Base-by-base conservation (phyloP, 2,329 filamentous ascomycete species). In the Fusarium pseudograminearum region DNA sequence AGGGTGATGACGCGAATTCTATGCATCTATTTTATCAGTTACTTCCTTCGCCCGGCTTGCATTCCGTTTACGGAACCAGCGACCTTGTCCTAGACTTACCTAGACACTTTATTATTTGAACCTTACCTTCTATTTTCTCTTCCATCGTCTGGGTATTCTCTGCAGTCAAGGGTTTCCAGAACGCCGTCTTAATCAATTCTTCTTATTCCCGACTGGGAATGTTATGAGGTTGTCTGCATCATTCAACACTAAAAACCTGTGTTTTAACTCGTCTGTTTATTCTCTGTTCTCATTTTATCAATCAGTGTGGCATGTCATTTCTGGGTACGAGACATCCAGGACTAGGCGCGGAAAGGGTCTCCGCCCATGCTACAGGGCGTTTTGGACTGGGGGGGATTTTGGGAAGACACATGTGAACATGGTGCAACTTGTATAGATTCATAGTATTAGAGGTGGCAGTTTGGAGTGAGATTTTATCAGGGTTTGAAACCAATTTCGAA, bases 381-480 rank as follows among this genome's bases (percentile, higher is more conserved):
- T 74, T 54, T 72, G 65, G 73, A 62, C 63, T 65, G 69, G 73
- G 66, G 71, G 64, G 71, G 64, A 47, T 50, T 74, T 74, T 73
- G 63, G 73, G 73, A 74, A 74, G 73, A 75, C 67, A 74, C 60
- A 74, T 74, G 73, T 74, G 73, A 73, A 66, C 65, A 74, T 59
- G 73, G 73, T 74, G 73, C 71, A 62, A 68, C 61, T 75, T 74
- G 73, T 74, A 74, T 74, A 74, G 73, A 74, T 75, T 74, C 67
- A 51, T 74, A 74, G 73, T 70, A 65, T 73, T 74, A 74, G 73
- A 74, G 73, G 69, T 70, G 73, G 72, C 57, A 74, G 69, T 70
- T 70, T 67, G 69, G 62, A 64, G 71, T 72, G 71, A 64, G 72
- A 73, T 74, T 74, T 69, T 51, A 71, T 60, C 48, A 61, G 51